Evolutionary conservation across 2,329 filamentous ascomycete genomes (phyloP).

Genomic region (Orbilia quercus): DNA sequence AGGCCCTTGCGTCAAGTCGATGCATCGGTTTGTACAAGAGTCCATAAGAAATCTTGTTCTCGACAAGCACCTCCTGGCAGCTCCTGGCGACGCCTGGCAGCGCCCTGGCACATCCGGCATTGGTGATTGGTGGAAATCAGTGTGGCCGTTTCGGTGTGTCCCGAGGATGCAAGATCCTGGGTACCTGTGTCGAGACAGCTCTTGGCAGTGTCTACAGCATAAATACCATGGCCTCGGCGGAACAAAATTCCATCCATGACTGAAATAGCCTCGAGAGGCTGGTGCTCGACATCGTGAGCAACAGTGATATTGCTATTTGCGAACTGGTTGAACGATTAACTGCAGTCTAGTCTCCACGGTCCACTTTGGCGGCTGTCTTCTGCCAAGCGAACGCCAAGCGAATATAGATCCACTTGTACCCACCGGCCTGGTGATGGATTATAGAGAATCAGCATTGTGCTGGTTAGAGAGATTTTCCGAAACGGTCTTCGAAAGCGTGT

Average conservation of each 20-base stretch:
- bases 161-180: slow-evolving; percentile 44
- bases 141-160: slow-evolving; percentile 34
- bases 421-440: neutral
- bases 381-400: neutral
- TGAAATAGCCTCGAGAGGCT: slow-evolving; percentile 6
- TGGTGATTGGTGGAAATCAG: slow-evolving; percentile 54
- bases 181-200: slow-evolving; percentile 6
- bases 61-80: slow-evolving; percentile 29
- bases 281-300: neutral
- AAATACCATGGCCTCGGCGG: slow-evolving; percentile 27
- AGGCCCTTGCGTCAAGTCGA: slow-evolving; percentile 28
- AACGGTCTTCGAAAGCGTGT: neutral
- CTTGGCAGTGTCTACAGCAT: slow-evolving; percentile 33
- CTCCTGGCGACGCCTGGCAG: slow-evolving; percentile 4
- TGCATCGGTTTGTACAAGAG: slow-evolving; percentile 16
- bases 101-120: slow-evolving; percentile 30
- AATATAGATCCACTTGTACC: neutral
- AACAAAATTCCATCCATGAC: slow-evolving; percentile 56
- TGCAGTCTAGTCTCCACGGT: neutral
- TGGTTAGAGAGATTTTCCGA: slow-evolving; percentile 34
- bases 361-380: neutral
- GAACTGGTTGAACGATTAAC: neutral
- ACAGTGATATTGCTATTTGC: neutral
- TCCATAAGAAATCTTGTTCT: slow-evolving; percentile 43
- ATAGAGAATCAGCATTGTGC: neutral